These are phyloP conservation scores for Ophiosphaerella narmari DNA, from an alignment of 2,329 filamentous ascomycete genomes.

Conservation along the genomic window DNA sequence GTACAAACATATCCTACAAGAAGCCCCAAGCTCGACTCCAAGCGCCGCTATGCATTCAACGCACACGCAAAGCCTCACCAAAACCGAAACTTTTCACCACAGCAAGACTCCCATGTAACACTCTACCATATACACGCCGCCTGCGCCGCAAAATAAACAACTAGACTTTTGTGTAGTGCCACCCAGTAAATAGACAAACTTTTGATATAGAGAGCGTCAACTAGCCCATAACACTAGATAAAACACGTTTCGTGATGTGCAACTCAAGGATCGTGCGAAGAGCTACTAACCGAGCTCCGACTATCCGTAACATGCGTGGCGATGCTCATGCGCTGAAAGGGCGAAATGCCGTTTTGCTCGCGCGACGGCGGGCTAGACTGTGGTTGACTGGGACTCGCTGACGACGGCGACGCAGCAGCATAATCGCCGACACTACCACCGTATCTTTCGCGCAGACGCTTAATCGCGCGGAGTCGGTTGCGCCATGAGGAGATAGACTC, in stretches of 20 bases:
- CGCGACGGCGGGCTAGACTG: conserved; percentile 35
- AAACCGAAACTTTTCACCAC: neutral
- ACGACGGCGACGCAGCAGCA: conserved; percentile 23
- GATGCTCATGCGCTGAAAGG: conserved; percentile 43
- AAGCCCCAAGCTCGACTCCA: too few species aligned
- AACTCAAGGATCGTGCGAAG: conserved; percentile 34
- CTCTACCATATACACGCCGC: neutral
- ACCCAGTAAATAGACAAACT: neutral
- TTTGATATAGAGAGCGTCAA: too few species aligned
- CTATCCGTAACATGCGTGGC: conserved; percentile 44
- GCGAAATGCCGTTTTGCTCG: conserved; percentile 32
- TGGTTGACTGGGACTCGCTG: conserved; percentile 23
- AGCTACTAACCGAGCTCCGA: conserved; percentile 44
- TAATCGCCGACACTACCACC: conserved; percentile 19
- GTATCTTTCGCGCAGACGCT: conserved; percentile 71
- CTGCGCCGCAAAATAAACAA: neutral
- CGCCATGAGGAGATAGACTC: conserved; percentile 91
- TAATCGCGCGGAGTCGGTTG: conserved; percentile 82
- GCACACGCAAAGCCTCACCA: too few species aligned
- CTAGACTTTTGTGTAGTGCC: conserved; percentile 1
- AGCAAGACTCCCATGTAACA: neutral
- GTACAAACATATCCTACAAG: too few species aligned
- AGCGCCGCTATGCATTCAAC: too few species aligned
- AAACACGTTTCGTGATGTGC: neutral
- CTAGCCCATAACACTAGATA: too few species aligned